phyloP scores from a whole-genome alignment of 1,284 basidiomycete species.

The Anthracocystis setariae region DNA sequence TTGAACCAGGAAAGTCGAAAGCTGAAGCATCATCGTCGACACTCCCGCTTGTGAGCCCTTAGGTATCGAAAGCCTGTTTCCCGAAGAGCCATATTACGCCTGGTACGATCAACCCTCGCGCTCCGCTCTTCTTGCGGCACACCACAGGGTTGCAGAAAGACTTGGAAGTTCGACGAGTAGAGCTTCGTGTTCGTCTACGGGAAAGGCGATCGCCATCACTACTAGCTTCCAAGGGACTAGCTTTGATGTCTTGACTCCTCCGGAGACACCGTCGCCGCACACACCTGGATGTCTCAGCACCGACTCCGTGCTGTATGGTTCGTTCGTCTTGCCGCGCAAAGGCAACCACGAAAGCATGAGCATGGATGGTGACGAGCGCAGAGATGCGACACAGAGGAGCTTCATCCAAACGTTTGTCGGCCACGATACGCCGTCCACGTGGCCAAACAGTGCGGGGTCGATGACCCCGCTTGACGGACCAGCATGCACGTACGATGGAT shows the following conservation, averaged over 20 bases:
- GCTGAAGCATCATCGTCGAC: background rate
- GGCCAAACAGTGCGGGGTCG: slow-evolving; percentile 17
- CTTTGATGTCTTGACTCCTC: slow-evolving; percentile 20
- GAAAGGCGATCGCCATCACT: background rate
- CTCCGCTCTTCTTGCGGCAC: slow-evolving; percentile 17
- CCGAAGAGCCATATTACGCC: slow-evolving; percentile 30
- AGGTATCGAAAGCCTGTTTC: slow-evolving; percentile 46
- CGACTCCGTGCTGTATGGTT: background rate
- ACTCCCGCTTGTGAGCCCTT: background rate
- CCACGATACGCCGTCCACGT: slow-evolving; percentile 21
- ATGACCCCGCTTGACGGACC: slow-evolving; percentile 13
- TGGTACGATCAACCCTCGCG: slow-evolving; percentile 45
- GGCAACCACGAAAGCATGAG: background rate
- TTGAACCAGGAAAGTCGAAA: background rate
- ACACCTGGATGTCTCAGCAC: background rate
- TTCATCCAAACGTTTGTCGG: background rate
- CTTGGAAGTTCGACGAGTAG: background rate
- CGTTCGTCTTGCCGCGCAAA: background rate
- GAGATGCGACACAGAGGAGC: background rate
- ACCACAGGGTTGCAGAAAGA: slow-evolving; percentile 16
- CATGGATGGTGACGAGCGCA: background rate
- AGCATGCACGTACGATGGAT: slow-evolving; percentile 19
- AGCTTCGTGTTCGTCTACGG: background rate
- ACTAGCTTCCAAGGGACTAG: slow-evolving; percentile 1
- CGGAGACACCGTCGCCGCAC: slow-evolving; percentile 15